phyloP scores from a whole-genome alignment of 2,329 filamentous ascomycete species.

The Arachnomyces sp. region DNA sequence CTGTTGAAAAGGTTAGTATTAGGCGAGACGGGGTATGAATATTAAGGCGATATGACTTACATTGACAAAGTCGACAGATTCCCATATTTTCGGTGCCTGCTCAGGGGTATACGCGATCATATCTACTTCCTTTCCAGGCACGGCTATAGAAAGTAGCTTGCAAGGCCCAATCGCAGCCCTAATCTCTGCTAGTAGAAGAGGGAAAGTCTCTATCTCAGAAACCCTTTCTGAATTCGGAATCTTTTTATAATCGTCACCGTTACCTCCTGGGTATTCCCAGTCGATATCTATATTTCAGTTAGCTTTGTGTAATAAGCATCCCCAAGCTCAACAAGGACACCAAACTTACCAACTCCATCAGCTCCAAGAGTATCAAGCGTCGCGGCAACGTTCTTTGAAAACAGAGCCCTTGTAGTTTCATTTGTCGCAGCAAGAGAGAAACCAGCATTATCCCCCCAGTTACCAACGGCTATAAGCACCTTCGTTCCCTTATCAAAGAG shows the following conservation, averaged over 20 bases:
- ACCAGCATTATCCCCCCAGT: conserved; percentile 62
- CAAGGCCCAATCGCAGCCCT: conserved; percentile 46
- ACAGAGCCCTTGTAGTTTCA: conserved; percentile 45
- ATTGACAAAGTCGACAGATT: conserved; percentile 58
- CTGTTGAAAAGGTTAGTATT: conserved; percentile 2
- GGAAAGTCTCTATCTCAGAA: conserved; percentile 54
- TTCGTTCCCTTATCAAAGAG: conserved; percentile 43
- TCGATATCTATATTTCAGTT: conserved; percentile 47
- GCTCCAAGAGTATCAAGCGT: conserved; percentile 56
- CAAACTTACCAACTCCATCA: conserved; percentile 51
- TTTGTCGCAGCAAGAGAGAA: conserved; percentile 43
- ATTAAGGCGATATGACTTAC: conserved; percentile 5
- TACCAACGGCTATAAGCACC: conserved; percentile 63
- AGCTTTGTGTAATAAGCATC: conserved; percentile 14
- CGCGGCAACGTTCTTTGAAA: conserved; percentile 54
- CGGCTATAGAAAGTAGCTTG: conserved; percentile 58
- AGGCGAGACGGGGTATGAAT: not conserved
- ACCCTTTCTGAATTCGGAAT: conserved; percentile 51
- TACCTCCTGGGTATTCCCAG: conserved; percentile 57
- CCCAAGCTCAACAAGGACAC: too few species aligned
- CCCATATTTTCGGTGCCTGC: conserved; percentile 51
- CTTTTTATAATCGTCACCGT: conserved; percentile 57
- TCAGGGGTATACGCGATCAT: conserved; percentile 57
- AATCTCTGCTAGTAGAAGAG: conserved; percentile 51
- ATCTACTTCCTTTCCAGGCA: conserved; percentile 54